Evolutionary conservation across 2,329 filamentous ascomycete genomes (phyloP), one percentile per base, ranked within the genome.

Genomic region (Paraconiothyrium brasiliense): DNA sequence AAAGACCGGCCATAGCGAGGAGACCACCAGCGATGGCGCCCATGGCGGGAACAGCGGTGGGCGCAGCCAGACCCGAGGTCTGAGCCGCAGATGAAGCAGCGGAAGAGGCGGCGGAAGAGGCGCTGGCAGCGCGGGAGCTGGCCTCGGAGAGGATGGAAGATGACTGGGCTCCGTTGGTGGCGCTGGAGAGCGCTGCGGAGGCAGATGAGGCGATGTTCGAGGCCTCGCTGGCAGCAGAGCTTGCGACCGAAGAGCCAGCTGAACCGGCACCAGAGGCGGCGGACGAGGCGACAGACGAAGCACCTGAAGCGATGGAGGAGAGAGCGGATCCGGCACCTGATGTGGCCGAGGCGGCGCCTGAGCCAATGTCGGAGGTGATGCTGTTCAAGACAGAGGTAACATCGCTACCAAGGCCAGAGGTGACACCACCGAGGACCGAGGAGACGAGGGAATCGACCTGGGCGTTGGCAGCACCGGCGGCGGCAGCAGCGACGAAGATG

Each of bases 1-100:
- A 74, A 44, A 77, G 71, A 63, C 72, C 73, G 32, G 73, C 75
- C 51, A 70, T 44, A 35, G 72, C 69, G 58, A 76, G 58, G 51
- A 76, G 57, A 64, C 73, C 74, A 66, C 67, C 74, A 59, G 71
- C 74, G 22, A 73, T 59, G 51, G 71, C 74, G 34, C 74, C 76
- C 63, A 77, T 70, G 39, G 66, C 71, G 13, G 75, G 73, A 39
- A 76, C 61, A 35, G 64, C 70, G 51, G 69, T 71, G 27, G 70
- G 65, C 41, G 66, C 61, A 43, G 70, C 69, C 47, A 67, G 70
- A 51, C 57, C 70, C 48, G 62, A 57, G n/a, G 64, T 49, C 8
- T 37, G 51, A 43, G 60, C 35, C 37, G 58, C 52, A 35, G 59
- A 56, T 32, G 58, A 34, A 39, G 63, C 60, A 27, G 62, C 56